A percentile compares a stretch with the other conserved stretches of the same genome.
These are phyloP conservation scores for Pleomassaria siparia DNA, from an alignment of 2,329 filamentous ascomycete genomes.

Conservation along the genomic window DNA sequence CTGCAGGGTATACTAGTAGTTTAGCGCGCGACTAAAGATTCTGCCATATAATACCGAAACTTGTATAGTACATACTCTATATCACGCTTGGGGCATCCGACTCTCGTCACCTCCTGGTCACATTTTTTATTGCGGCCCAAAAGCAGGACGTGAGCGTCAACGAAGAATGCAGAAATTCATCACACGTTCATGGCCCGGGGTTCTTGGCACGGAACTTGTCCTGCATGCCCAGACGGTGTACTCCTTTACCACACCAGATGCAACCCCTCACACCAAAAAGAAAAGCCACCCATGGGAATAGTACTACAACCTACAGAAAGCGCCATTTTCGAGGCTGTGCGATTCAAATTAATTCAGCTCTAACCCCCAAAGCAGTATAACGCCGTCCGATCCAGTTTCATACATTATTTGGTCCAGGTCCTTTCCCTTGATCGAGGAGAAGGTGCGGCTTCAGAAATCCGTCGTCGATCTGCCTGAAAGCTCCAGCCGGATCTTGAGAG, in stretches of 20 bases:
- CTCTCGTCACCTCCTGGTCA: slow-evolving; percentile 1
- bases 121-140: slow-evolving; percentile 2
- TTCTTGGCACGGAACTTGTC: background rate
- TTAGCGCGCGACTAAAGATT: slow-evolving; percentile 6
- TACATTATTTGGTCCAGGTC: slow-evolving; percentile 36
- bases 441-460: slow-evolving; percentile 93
- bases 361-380: slow-evolving; percentile 8
- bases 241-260: background rate
- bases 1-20: background rate
- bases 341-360: background rate
- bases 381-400: slow-evolving; percentile 23
- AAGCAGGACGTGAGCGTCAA: background rate
- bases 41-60: slow-evolving; percentile 2
- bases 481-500: slow-evolving; percentile 82
- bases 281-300: slow-evolving; percentile 4
- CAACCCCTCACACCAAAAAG: background rate
- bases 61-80: slow-evolving; percentile 8
- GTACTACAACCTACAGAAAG: slow-evolving; percentile 3
- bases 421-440: slow-evolving; percentile 67
- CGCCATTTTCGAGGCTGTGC: background rate
- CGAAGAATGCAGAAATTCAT: background rate
- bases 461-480: slow-evolving; percentile 92
- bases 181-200: background rate
- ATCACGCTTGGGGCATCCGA: slow-evolving; percentile 3
- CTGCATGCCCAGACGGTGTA: background rate